Conservation (phyloP, 768 basidiomycete genomes). For the Leccinum obscurum region DNA sequence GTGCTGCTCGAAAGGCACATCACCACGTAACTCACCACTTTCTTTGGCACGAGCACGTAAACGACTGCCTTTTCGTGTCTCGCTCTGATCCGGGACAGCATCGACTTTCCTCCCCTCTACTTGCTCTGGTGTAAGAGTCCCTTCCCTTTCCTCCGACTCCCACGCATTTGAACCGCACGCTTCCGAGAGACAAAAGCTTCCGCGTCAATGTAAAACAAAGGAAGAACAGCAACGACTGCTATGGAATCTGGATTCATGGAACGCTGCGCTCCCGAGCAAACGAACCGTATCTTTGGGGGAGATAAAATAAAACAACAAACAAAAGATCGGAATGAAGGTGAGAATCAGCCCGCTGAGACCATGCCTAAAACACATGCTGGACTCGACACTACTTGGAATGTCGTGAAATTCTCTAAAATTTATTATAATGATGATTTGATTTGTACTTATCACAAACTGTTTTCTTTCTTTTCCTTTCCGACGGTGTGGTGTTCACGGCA, state of each 20-base stretch:
- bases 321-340: conserved; percentile 19
- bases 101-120: background rate
- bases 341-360: conserved; percentile 18
- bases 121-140: background rate
- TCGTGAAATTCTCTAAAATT: conserved; percentile 6
- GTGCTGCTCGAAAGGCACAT: conserved; percentile 28
- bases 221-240: background rate
- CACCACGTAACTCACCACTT: conserved; percentile 11
- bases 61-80: conserved; percentile 4
- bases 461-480: background rate
- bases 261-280: background rate
- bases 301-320: background rate
- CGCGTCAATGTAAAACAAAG: background rate
- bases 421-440: background rate
- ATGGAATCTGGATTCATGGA: background rate
- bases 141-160: conserved; percentile 11
- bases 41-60: background rate
- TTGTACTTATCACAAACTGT: background rate
- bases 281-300: background rate
- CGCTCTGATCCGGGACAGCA: conserved; percentile 19
- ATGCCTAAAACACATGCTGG: conserved; percentile 31
- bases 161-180: conserved; percentile 23
- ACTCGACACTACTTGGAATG: conserved; percentile 5
- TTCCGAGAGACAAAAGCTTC: conserved; percentile 19
- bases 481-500: conserved; percentile 18